Percentiles rank a stretch among this genome's conserved stretches.
These are phyloP conservation scores for Moesziomyces parantarcticus DNA, from an alignment of 1,284 basidiomycete species.

Conservation along the genomic window DNA sequence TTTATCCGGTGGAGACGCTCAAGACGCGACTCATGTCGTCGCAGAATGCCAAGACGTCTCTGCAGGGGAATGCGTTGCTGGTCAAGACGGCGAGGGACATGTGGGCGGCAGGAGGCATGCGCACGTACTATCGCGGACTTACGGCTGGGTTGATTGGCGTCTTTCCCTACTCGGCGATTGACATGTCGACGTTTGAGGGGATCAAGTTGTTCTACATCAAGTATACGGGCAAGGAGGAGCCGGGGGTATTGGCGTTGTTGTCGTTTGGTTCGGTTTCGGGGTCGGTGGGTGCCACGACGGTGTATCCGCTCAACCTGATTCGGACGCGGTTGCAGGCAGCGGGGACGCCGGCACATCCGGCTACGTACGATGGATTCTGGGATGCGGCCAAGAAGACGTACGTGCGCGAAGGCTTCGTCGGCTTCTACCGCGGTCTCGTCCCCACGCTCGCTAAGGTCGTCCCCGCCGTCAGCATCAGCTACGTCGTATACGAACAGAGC, in stretches of 20 bases:
- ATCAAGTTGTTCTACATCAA: conserved; percentile 69
- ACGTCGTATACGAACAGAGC: conserved; percentile 65
- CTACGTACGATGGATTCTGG: conserved; percentile 80
- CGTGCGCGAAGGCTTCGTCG: conserved; percentile 86
- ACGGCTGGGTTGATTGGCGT: conserved; percentile 72
- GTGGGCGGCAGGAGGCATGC: conserved; percentile 81
- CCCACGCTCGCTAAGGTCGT: conserved; percentile 84
- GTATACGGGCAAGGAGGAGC: conserved; percentile 68
- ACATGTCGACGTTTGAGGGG: conserved; percentile 70
- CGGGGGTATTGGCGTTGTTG: conserved; percentile 68
- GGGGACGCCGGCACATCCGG: conserved; percentile 71
- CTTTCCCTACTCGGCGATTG: conserved; percentile 69
- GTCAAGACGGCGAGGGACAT: conserved; percentile 76
- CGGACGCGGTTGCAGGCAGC: conserved; percentile 95
- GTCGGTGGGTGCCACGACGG: conserved; percentile 69
- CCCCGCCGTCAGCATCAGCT: conserved; percentile 63
- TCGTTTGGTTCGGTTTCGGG: conserved; percentile 69
- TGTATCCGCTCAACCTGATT: conserved; percentile 74
- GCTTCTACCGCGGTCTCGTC: conserved; percentile 92
- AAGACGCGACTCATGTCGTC: conserved; percentile 79
- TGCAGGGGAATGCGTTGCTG: conserved; percentile 74
- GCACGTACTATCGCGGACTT: conserved; percentile 90
- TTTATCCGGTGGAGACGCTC: conserved; percentile 67
- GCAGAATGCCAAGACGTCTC: conserved; percentile 68
- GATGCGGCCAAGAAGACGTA: conserved; percentile 88